Evolutionary conservation across 352 stramenopile genomes (phyloP), one percentile per base, ranked within the genome.

Genomic region (Phytophthora syringae): DNA sequence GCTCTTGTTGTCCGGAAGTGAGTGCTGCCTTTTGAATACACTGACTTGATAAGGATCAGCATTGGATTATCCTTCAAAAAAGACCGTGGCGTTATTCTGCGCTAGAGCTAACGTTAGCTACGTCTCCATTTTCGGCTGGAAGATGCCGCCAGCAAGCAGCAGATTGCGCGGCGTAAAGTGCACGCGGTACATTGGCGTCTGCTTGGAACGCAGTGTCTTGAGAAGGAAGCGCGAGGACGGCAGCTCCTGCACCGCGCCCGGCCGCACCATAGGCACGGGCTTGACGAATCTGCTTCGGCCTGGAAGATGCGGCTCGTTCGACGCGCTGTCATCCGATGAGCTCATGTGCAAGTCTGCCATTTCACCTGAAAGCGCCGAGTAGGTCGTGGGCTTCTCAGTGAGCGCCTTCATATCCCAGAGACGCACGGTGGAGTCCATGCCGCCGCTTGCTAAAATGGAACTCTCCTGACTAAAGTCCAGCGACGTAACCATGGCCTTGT

Each of bases 331-430:
- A 36, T 59, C 50, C 16, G 55, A 56, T 13, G 64, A 68, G 7
- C 34, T 67, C 48, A 82, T 48, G 11, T 82, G 68, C 64, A 84
- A 74, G 27, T 63, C 70, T 56, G 67, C 53, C 52, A 87, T 74
- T 30, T 48, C 51, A 9, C 65, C 73, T 11, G 72, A 71, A 7
- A 74, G 37, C 11, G 60, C 48, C 9, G 75, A 67, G 36, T 59
- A 58, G 0, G 68, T 61, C 16, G 74, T 72, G 15, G 77, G 69
- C 58, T 89, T 86, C 43, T 89, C 84, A 5, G 64, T 78, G 12
- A 92, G 69, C 36, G 82, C 77, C 49, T 93, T 84, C 87, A 95
- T 93, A 76, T 95, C 85, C 87, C 87, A 95, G 15, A 95, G 65
- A 21, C 85, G 79, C 37, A 95, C 87, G 1, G 87, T 95, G 9